Percentiles rank a stretch among this genome's conserved stretches.
Evolutionary conservation across 1,284 basidiomycete genomes (phyloP).

Genomic region (Cerrena zonata): DNA sequence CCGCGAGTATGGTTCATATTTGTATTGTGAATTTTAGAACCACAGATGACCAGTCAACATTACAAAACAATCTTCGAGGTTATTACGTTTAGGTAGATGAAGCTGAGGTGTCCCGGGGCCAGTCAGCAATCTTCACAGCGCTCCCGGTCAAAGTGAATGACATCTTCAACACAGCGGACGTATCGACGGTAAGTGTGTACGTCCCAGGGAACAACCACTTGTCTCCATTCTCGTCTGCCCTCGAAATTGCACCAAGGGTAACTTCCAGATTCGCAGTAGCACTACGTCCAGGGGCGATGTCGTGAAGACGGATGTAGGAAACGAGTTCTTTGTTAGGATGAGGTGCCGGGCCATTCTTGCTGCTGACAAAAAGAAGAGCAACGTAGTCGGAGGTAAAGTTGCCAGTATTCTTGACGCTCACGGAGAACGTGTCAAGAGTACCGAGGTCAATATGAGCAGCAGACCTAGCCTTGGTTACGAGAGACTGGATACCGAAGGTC

Average conservation of each 20-base stretch:
- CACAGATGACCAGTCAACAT: too few relatives aligned
- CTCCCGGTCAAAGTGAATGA: constrained; percentile 1
- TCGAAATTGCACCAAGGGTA: constrained; percentile 45
- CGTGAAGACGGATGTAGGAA: constrained; percentile 41
- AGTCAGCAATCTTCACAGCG: background rate
- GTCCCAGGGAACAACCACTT: constrained; percentile 42
- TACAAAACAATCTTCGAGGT: too few relatives aligned
- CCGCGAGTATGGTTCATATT: too few relatives aligned
- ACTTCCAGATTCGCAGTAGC: constrained; percentile 37
- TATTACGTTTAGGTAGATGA: too few relatives aligned
- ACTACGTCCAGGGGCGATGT: constrained; percentile 33
- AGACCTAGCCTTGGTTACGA: constrained; percentile 26
- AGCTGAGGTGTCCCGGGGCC: constrained; percentile 1
- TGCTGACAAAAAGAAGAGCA: constrained; percentile 45
- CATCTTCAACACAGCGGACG: constrained; percentile 7
- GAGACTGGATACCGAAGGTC: constrained; percentile 37
- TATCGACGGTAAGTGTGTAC: constrained; percentile 43
- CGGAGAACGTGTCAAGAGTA: constrained; percentile 41
- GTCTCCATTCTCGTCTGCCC: constrained; percentile 43
- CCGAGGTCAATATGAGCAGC: constrained; percentile 37
- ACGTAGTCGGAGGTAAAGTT: constrained; percentile 47
- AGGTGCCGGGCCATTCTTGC: constrained; percentile 43
- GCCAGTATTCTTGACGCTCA: constrained; percentile 45
- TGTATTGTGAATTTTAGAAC: too few relatives aligned
- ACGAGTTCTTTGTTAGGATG: constrained; percentile 49